Conservation (phyloP, 495 filamentous ascomycete genomes). For the Friedmanniomyces simplex region DNA sequence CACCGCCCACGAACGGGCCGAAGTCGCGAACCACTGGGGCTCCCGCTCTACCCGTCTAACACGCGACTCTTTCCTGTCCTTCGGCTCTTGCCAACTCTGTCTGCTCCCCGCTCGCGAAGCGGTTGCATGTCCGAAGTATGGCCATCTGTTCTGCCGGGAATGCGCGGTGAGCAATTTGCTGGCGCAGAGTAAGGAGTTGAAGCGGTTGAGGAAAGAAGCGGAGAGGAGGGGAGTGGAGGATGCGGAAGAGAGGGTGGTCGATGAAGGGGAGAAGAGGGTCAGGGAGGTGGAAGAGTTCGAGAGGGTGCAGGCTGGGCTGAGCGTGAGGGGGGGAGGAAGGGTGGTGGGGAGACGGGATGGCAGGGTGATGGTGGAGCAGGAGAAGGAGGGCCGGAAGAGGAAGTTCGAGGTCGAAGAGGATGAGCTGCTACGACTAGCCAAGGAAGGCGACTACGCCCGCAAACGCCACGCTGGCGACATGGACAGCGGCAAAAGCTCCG, state of each 20-base stretch:
- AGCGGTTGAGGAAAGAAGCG: conserved; percentile 47
- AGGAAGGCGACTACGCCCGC: conserved; percentile 57
- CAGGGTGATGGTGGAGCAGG: conserved; percentile 36
- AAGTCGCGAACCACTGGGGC: conserved; percentile 71
- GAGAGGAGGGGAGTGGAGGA: conserved; percentile 51
- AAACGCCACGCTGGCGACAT: conserved; percentile 40
- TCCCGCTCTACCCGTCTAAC: conserved; percentile 73
- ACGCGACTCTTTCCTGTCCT: conserved; percentile 87
- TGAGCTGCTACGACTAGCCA: conserved; percentile 60
- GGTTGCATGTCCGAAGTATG: conserved; percentile 60
- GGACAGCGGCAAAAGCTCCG: conserved; percentile 46
- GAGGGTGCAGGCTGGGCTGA: conserved; percentile 54
- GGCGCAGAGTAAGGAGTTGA: conserved; percentile 86
- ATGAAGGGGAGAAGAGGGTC: conserved; percentile 43
- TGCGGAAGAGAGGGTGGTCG: conserved; percentile 36
- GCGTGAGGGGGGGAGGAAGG: conserved; percentile 39
- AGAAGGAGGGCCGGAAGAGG: conserved; percentile 46
- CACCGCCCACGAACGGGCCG: conserved; percentile 79
- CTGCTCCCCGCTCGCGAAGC: conserved; percentile 74
- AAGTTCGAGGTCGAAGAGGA: conserved; percentile 80
- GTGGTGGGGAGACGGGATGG: conserved; percentile 31
- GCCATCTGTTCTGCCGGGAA: conserved; percentile 94
- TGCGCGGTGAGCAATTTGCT: conserved; percentile 87
- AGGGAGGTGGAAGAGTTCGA: conserved; percentile 36
- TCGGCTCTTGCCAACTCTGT: conserved; percentile 83